Evolutionary conservation across 2,329 filamentous ascomycete species (phyloP), one percentile per base, ranked within the genome.

Genomic region (Exophiala oligosperma): DNA sequence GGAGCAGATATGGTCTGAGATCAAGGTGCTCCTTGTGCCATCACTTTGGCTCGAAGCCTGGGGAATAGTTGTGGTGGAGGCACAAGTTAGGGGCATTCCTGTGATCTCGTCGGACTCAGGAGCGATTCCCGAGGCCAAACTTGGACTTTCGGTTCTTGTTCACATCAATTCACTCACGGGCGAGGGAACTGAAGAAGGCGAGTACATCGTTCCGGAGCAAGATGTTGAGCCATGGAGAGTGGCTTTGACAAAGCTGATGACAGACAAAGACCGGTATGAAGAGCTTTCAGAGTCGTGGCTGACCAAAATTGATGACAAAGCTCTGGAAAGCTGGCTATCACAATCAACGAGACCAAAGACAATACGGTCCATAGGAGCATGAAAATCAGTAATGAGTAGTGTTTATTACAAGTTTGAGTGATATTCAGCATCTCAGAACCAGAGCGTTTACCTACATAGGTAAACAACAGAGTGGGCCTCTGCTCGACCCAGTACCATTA

Each of bases 271-370:
- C 8, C 48, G 52, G 14, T 59, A 59, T 29, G 56, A 59, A 51
- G 51, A 53, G 24, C 3, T 37, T 11, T 50, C 56, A 28, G 51
- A 59, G 40, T 53, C 40, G n/a, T 53, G 50, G 50, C 37, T 53
- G 4, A 26, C 37, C 21, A 21, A 37, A 26, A 26, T 53, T 24
- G 50, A 53, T 23, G 37, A 51, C 21, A 51, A 28, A 11, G 49
- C 49, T 37, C 37, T 51, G 49, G 49, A 51, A 32, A 21, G 49
- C 28, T 51, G 49, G 49, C 23, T 51, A 32, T 21, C 37, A 6
- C n/a, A 51, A 24, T 40, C n/a, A 14, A n/a, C 49, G 9, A 40
- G 12, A n/a, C 32, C 32, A 26, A 50, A 50, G 80, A 84, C 0
- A 37, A 37, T 8, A 29, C 28, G 28, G 8, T 29, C 5, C 28